Evolutionary conservation across 257 asterid species (phyloP).

Genomic region (Capsicum baccatum): DNA sequence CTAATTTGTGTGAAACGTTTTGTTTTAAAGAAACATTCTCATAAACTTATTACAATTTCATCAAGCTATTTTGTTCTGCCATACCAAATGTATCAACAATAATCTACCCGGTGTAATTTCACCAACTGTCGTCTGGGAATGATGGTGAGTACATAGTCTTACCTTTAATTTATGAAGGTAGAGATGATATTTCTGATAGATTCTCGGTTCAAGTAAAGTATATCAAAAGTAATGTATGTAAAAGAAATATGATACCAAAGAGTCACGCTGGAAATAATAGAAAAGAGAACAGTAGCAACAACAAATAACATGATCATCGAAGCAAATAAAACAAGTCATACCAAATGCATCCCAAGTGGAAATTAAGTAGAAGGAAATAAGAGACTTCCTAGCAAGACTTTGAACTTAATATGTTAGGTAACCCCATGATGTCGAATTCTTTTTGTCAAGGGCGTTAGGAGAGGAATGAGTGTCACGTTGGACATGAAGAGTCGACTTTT

Average conservation of each 20-base stretch:
- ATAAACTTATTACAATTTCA: not conserved
- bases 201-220: not conserved
- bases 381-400: not conserved
- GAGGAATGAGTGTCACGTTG: constrained; percentile 26
- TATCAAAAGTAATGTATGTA: not conserved
- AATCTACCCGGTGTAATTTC: too few species aligned
- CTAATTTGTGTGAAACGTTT: not conserved
- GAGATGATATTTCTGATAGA: not conserved
- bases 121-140: not conserved
- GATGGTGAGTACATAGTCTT: not conserved
- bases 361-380: not conserved
- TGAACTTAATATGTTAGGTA: not conserved
- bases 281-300: not conserved
- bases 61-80: not conserved
- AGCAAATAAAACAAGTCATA: not conserved
- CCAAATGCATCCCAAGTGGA: not conserved
- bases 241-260: not conserved
- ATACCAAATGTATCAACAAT: not conserved
- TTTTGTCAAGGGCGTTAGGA: not conserved
- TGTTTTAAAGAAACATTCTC: not conserved
- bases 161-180: not conserved
- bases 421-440: not conserved
- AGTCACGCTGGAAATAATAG: not conserved
- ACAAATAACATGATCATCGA: not conserved
- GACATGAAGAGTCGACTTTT: constrained; percentile 9